A percentile compares a stretch with the other conserved stretches of the same genome.
phyloP scores from a whole-genome alignment of 1,284 basidiomycete genomes.

The Ceratobasidium theobromae region DNA sequence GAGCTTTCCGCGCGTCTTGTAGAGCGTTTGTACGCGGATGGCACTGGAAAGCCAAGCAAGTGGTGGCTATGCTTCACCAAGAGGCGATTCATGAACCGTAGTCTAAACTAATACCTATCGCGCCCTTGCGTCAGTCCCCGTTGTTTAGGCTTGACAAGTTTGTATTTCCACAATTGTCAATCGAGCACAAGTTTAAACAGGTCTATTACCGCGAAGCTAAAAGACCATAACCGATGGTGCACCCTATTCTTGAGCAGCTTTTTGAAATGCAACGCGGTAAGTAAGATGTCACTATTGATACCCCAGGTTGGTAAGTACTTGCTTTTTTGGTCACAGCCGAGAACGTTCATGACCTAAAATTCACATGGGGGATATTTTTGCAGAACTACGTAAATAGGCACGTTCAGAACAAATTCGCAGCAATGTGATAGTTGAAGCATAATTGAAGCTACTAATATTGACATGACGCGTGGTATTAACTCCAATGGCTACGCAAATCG shows the following conservation, averaged over 20 bases:
- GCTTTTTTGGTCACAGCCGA: too few species aligned
- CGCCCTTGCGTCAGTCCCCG: neutral
- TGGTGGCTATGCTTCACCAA: constrained; percentile 99
- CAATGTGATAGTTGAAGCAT: neutral
- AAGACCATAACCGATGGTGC: too few species aligned
- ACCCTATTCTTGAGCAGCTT: neutral
- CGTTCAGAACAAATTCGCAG: neutral
- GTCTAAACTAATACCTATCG: constrained; percentile 50
- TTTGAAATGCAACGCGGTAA: neutral
- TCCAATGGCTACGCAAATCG: neutral
- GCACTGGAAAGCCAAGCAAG: constrained; percentile 90
- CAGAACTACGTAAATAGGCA: neutral
- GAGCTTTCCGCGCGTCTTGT: constrained; percentile 86
- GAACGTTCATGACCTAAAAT: neutral
- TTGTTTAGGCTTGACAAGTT: neutral
- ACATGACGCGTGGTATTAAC: constrained; percentile 11
- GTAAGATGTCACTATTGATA: neutral
- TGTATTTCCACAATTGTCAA: too few species aligned
- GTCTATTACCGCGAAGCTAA: too few species aligned
- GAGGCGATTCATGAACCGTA: constrained; percentile 92
- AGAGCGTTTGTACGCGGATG: constrained; percentile 85
- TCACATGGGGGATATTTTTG: neutral
- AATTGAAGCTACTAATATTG: constrained; percentile 6
- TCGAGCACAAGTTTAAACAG: too few species aligned
- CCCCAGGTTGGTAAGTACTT: neutral